Evolutionary conservation across 2,329 filamentous ascomycete genomes (phyloP).

Genomic region (Coniochaeta ligniaria): DNA sequence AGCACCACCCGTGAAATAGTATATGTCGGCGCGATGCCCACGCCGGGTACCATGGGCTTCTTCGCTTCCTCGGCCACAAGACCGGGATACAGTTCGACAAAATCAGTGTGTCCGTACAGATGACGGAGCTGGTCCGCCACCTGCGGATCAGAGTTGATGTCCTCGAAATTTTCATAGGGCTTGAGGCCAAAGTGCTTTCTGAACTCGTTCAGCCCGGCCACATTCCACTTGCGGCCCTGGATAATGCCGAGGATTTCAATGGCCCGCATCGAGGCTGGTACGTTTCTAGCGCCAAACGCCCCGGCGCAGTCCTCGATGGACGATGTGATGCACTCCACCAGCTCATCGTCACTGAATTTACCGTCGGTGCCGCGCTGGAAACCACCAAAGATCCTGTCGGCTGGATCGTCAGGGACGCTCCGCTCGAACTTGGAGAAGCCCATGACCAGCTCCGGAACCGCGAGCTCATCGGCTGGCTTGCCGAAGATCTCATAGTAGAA

Average conservation of each 20-base stretch:
- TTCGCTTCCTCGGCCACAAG: slow-evolving; percentile 72
- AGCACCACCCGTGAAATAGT: slow-evolving; percentile 72
- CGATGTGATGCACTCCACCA: slow-evolving; percentile 61
- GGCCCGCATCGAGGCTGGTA: slow-evolving; percentile 65
- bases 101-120: slow-evolving; percentile 72
- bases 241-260: slow-evolving; percentile 77
- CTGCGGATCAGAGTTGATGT: slow-evolving; percentile 72
- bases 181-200: slow-evolving; percentile 74
- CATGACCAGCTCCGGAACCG: slow-evolving; percentile 51
- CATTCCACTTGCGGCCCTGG: slow-evolving; percentile 69
- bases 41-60: slow-evolving; percentile 63
- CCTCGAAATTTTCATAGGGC: slow-evolving; percentile 69
- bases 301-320: slow-evolving; percentile 73
- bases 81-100: slow-evolving; percentile 75
- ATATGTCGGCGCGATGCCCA: slow-evolving; percentile 68
- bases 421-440: slow-evolving; percentile 58
- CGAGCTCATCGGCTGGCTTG: slow-evolving; percentile 49
- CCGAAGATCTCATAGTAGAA: slow-evolving; percentile 58
- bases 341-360: slow-evolving; percentile 66
- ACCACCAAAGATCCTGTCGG: slow-evolving; percentile 59
- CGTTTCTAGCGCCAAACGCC: slow-evolving; percentile 66
- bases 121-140: slow-evolving; percentile 58
- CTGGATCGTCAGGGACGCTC: slow-evolving; percentile 57
- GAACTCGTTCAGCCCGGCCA: slow-evolving; percentile 78
- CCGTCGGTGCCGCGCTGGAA: slow-evolving; percentile 60